phyloP scores from a whole-genome alignment of 192 early-diverging fungal genomes.

The Lobosporangium transversale region DNA sequence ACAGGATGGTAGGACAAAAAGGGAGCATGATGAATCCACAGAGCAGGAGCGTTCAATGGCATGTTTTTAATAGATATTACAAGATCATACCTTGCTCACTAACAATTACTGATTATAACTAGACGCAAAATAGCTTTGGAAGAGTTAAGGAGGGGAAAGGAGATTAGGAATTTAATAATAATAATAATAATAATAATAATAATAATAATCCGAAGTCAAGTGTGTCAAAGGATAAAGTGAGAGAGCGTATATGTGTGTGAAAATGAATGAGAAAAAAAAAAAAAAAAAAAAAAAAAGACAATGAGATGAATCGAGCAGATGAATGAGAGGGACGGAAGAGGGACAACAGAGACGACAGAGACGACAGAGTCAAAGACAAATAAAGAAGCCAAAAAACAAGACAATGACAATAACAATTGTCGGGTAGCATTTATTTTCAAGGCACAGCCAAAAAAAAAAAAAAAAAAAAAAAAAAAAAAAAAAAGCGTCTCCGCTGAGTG shows the following conservation, averaged over 20 bases:
- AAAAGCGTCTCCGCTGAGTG: too few relatives aligned
- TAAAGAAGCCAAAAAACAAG: too few relatives aligned
- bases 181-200: too few relatives aligned
- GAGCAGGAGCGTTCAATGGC: neutral
- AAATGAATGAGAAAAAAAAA: neutral
- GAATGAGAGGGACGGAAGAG: neutral
- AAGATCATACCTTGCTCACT: too few relatives aligned
- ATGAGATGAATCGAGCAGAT: neutral
- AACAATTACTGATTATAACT: too few relatives aligned
- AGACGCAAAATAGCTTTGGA: too few relatives aligned
- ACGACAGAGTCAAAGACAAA: too few relatives aligned
- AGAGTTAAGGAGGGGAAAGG: neutral
- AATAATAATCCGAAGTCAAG: neutral
- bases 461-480: too few relatives aligned
- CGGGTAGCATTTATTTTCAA: too few relatives aligned
- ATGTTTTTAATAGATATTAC: neutral
- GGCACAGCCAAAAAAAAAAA: too few relatives aligned
- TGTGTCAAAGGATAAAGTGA: neutral
- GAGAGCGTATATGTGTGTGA: neutral
- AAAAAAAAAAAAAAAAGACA: neutral
- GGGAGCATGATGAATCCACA: neutral
- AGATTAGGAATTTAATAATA: neutral
- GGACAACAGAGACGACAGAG: neutral
- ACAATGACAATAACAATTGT: too few relatives aligned
- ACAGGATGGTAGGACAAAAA: too few relatives aligned